Evolutionary conservation across 257 asterid species (phyloP).

Genomic region (Solanum pimpinellifolium): DNA sequence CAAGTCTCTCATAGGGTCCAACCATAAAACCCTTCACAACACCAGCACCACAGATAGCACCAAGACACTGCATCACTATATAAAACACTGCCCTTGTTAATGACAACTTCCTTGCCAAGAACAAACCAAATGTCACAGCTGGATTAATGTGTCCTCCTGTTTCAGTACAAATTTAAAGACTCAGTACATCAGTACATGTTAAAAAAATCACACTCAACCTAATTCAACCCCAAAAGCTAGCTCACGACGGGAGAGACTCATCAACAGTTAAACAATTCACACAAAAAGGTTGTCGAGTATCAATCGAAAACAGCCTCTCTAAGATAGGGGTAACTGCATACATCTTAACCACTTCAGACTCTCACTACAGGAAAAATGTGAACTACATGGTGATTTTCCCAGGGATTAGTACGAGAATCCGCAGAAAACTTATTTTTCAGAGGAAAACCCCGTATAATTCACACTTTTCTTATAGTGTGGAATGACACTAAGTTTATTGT

Average conservation of each 20-base stretch:
- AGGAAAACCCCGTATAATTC: no score
- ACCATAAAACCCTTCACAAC: neutral
- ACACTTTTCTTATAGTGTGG: neutral
- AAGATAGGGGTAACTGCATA: neutral
- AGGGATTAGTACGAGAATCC: no score
- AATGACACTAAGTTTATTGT: neutral
- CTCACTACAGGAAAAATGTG: no score
- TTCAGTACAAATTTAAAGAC: neutral
- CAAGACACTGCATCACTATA: slow-evolving; percentile 1
- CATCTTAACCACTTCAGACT: neutral
- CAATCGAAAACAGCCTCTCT: neutral
- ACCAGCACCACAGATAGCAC: slow-evolving; percentile 14
- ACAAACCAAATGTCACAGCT: neutral
- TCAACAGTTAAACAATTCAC: neutral
- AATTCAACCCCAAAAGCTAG: neutral
- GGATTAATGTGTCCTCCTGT: slow-evolving; percentile 37
- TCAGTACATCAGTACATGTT: slow-evolving; percentile 28
- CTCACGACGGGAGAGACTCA: neutral
- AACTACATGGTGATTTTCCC: no score
- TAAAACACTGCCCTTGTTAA: slow-evolving; percentile 24
- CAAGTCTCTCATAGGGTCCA: neutral
- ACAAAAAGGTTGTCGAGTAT: neutral
- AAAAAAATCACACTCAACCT: neutral
- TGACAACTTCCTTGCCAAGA: neutral
- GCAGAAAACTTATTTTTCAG: no score